Percentiles rank a stretch among this genome's conserved stretches.
These are phyloP conservation scores for Magnolia sinica DNA, from an alignment of 164 flowering plant genomes.

Conservation along the genomic window DNA sequence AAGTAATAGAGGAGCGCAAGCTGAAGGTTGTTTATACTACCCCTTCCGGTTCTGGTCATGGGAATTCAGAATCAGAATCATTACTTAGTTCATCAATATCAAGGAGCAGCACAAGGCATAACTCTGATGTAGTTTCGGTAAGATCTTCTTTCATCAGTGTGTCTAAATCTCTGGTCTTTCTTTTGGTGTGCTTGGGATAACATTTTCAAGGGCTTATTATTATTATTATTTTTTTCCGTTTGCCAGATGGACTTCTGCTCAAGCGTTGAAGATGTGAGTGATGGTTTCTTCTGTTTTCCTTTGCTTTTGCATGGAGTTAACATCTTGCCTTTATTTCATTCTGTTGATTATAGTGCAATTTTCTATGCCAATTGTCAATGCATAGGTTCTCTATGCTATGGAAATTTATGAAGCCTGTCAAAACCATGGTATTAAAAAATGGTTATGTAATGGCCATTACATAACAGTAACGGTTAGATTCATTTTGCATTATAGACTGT, in stretches of 20 bases:
- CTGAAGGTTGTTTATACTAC: conserved; percentile 61
- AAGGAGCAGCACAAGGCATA: conserved; percentile 23
- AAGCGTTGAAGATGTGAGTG: conserved; percentile 16
- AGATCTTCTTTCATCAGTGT: conserved; percentile 20
- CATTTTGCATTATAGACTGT: too few relatives aligned
- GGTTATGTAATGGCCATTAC: too few relatives aligned
- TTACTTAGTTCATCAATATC: conserved; percentile 1
- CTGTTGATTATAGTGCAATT: not conserved
- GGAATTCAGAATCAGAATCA: conserved; percentile 32
- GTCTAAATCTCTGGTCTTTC: not conserved
- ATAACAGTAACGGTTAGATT: too few relatives aligned
- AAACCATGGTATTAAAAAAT: not conserved
- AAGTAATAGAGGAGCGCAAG: conserved; percentile 64
- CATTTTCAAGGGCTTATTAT: not conserved
- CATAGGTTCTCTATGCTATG: too few relatives aligned
- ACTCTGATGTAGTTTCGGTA: conserved; percentile 40
- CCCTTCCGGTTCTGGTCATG: conserved; percentile 28
- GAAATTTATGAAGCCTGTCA: not conserved
- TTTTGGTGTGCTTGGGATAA: not conserved
- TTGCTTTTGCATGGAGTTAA: not conserved
- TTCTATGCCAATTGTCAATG: not conserved
- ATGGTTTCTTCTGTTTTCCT: not conserved
- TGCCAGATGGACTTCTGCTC: conserved; percentile 17
- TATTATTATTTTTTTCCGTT: not conserved
- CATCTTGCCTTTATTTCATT: not conserved